Conservation (phyloP, 1,284 basidiomycete genomes). For the Sphaerobolus stellatus region DNA sequence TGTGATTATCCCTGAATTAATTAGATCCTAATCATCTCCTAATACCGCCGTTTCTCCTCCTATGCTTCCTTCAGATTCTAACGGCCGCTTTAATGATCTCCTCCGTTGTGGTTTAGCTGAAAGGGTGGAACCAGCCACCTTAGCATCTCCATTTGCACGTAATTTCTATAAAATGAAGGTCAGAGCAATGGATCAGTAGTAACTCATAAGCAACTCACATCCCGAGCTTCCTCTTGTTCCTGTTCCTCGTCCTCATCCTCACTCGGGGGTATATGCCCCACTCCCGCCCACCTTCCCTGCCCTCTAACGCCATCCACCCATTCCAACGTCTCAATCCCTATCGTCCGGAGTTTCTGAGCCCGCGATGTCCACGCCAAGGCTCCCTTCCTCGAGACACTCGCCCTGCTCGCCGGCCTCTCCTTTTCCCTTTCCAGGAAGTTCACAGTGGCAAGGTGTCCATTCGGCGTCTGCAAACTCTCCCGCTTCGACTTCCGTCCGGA, state of each 20-base stretch:
- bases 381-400: slow-evolving; percentile 36
- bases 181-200: no score
- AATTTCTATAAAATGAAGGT: no score
- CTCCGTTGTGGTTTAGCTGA: no score
- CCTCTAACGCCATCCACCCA: slow-evolving; percentile 66
- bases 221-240: slow-evolving; percentile 25
- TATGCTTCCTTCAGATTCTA: background rate
- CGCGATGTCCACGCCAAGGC: slow-evolving; percentile 57
- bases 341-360: slow-evolving; percentile 58
- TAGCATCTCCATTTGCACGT: no score
- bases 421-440: slow-evolving; percentile 12
- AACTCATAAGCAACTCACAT: no score
- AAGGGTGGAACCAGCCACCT: no score
- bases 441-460: slow-evolving; percentile 1
- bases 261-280: slow-evolving; percentile 40
- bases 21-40: no score
- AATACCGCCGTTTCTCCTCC: slow-evolving; percentile 3
- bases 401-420: slow-evolving; percentile 40
- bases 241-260: slow-evolving; percentile 40
- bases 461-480: slow-evolving; percentile 7
- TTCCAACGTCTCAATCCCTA: slow-evolving; percentile 56
- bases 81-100: no score
- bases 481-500: slow-evolving; percentile 1
- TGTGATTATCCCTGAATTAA: no score
- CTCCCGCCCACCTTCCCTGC: slow-evolving; percentile 41